A percentile compares a stretch with the other conserved stretches of the same genome.
Conservation (phyloP, 2,329 filamentous ascomycete genomes). For the Sclerotinia sclerotiorum region DNA sequence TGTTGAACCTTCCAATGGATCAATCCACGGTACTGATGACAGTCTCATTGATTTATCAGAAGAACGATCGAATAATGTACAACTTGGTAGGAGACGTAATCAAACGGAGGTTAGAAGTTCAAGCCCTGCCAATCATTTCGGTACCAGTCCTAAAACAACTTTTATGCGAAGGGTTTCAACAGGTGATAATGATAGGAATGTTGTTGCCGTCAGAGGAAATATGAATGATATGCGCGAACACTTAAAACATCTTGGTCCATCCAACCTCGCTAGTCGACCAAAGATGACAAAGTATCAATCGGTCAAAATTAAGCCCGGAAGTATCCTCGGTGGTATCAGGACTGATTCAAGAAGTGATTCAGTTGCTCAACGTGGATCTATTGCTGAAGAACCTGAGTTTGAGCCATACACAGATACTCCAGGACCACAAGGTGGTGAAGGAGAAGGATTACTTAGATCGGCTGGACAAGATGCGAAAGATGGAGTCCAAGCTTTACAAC, state of each 20-base stretch:
- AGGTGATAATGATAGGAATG: constrained; percentile 53
- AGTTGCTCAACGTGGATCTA: constrained; percentile 44
- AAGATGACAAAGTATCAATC: constrained; percentile 61
- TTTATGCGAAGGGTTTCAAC: constrained; percentile 58
- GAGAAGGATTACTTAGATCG: constrained; percentile 53
- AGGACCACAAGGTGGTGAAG: constrained; percentile 52
- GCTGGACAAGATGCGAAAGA: constrained; percentile 61
- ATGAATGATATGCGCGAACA: constrained; percentile 63
- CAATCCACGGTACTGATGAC: constrained; percentile 39
- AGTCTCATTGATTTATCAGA: constrained; percentile 50
- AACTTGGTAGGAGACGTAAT: constrained; percentile 22
- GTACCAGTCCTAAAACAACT: constrained; percentile 48
- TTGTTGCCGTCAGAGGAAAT: constrained; percentile 59
- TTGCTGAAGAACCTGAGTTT: constrained; percentile 45
- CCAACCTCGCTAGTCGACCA: constrained; percentile 64
- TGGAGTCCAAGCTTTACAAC: constrained; percentile 60
- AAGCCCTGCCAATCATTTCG: constrained; percentile 28
- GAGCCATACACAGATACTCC: constrained; percentile 35
- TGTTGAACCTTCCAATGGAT: constrained; percentile 45
- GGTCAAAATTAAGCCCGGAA: constrained; percentile 63
- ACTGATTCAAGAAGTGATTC: constrained; percentile 39
- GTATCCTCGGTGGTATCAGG: constrained; percentile 16
- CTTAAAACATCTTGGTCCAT: constrained; percentile 64
- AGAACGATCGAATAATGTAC: constrained; percentile 28
- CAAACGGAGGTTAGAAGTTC: constrained; percentile 26